Base-by-base conservation (phyloP, 1,139 yeast genomes). In the Debaryomycetaceae sp. region DNA sequence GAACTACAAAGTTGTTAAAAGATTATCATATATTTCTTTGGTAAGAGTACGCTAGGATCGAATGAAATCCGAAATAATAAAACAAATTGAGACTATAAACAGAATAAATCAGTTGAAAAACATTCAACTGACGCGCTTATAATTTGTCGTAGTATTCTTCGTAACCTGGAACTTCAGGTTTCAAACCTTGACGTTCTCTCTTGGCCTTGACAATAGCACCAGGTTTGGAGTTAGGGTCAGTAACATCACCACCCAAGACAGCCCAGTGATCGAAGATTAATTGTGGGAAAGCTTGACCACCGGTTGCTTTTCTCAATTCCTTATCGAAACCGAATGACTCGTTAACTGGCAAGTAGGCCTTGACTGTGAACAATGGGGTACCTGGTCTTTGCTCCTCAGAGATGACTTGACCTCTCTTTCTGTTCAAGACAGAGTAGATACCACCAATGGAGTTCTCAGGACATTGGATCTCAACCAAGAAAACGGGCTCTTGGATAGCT, bases 251-350 rank as follows among this genome's bases (percentile, higher is more conserved):
- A 62, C 72, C 68, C 81, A 93, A 80, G 66, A 87, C 75, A 59
- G 89, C 81, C 98, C 98, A 93, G 77, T 93, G 99, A 76, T 91
- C 98, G 78, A 93, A 93, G 76, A 93, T 93, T 95, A 93, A 84
- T 83, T 91, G 98, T 80, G 99, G 99, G 98, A 93, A 93, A 75
- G 99, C 99, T 84, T 93, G 99, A 78, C 99, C 99, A 87, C 97
- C 97, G 68, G 99, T 93, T 69, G 98, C 97, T 81, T 91, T 97
- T 85, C 99, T 90, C 73, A 93, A 87, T 70, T 90, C 96, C 80
- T 95, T 93, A 66, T 97, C 87, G 97, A 93, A 93, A 87, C 99
- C 99, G 85, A 93, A 93, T 52, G 99, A 93, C 84, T 93, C 99
- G 81, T 93, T 93, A 68, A 93, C 98, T 76, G 99, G 99, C 78